phyloP scores from a whole-genome alignment of 73 alveolate genomes.

The Uronychia binucleata region DNA sequence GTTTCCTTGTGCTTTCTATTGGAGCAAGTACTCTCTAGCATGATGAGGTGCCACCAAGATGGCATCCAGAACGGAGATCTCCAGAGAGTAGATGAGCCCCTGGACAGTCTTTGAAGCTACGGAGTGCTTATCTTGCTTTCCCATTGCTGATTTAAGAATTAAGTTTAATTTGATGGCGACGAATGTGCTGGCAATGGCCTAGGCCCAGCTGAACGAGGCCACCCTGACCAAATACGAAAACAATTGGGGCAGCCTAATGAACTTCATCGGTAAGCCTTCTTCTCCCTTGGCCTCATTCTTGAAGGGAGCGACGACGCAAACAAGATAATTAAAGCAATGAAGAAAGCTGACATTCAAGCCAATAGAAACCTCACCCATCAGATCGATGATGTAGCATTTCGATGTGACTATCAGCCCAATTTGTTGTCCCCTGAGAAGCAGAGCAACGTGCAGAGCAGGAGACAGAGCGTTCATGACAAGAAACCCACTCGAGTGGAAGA shows the following conservation, averaged over 20 bases:
- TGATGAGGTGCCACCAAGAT: neutral
- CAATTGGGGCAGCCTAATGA: slow-evolving; percentile 61
- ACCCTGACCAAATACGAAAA: slow-evolving; percentile 46
- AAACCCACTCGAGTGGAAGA: neutral
- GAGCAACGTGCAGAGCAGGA: neutral
- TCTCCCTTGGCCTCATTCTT: neutral
- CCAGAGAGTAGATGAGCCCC: neutral
- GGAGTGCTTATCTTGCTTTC: neutral
- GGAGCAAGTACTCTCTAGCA: neutral
- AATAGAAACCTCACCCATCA: neutral
- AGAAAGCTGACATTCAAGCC: neutral
- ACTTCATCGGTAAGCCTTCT: slow-evolving; percentile 38
- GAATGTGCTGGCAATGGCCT: neutral
- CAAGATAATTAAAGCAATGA: neutral
- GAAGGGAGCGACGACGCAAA: neutral
- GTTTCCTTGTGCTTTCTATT: neutral
- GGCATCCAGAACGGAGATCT: neutral
- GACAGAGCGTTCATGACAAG: neutral
- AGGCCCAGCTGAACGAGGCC: neutral
- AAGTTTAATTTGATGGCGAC: neutral
- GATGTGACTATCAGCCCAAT: neutral
- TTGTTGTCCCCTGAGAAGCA: neutral
- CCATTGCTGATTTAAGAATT: neutral
- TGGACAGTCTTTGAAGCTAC: neutral
- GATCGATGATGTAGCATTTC: neutral